Conservation (phyloP, 1,139 yeast genomes). For the Geotrichum restrictum region DNA sequence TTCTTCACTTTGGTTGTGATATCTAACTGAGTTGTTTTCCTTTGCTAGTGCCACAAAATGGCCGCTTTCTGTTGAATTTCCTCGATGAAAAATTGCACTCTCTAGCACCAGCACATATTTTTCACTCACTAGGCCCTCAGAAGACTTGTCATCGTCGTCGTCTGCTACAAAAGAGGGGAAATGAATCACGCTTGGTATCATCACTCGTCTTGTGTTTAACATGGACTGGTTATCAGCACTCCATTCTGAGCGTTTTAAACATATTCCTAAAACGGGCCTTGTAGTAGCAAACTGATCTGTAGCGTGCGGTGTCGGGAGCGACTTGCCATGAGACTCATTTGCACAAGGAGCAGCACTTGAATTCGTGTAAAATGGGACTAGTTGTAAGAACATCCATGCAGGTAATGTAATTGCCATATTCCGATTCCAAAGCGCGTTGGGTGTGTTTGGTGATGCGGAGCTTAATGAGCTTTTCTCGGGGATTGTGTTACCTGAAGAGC, state of each 20-base stretch:
- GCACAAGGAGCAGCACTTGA: neutral
- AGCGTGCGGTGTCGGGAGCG: slow-evolving; percentile 24
- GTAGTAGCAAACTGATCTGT: slow-evolving; percentile 44
- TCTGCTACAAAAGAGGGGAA: slow-evolving; percentile 75
- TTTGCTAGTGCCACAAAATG: slow-evolving; percentile 62
- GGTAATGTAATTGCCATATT: slow-evolving; percentile 63
- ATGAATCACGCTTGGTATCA: slow-evolving; percentile 64
- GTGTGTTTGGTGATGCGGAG: neutral
- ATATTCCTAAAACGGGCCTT: slow-evolving; percentile 70
- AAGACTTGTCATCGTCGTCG: slow-evolving; percentile 37
- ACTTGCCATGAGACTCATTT: neutral
- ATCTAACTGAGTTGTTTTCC: slow-evolving; percentile 36
- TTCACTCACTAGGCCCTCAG: slow-evolving; percentile 24
- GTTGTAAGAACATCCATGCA: slow-evolving; percentile 80
- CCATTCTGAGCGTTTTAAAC: slow-evolving; percentile 63
- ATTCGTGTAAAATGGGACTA: slow-evolving; percentile 71
- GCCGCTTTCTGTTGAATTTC: slow-evolving; percentile 59
- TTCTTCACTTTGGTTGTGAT: neutral
- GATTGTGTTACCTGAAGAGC: neutral
- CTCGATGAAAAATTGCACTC: slow-evolving; percentile 74
- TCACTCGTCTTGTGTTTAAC: slow-evolving; percentile 55
- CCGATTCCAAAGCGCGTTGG: slow-evolving; percentile 32
- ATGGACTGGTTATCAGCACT: slow-evolving; percentile 46
- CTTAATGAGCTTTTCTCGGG: neutral
- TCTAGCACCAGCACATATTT: slow-evolving; percentile 66